Evolutionary conservation across 139 green algal genomes (phyloP).

Genomic region (Volvox africanus): DNA sequence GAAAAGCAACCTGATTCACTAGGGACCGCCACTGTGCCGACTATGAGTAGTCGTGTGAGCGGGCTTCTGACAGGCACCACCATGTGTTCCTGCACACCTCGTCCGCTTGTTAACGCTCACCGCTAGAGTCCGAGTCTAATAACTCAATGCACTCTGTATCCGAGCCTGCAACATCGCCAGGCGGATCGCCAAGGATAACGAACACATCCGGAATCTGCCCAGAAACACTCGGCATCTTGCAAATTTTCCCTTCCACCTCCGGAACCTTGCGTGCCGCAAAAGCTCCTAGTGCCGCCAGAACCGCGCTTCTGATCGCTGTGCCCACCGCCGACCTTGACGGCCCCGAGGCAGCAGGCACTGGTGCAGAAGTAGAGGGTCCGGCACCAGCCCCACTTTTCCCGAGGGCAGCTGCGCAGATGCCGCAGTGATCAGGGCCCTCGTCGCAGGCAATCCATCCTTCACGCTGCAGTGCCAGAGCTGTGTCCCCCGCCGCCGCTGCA

Average conservation of each 20-base stretch:
- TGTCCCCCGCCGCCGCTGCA: background rate
- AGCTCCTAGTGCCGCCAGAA: background rate
- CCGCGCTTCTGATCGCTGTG: background rate
- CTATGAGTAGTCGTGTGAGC: no score
- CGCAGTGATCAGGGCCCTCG: background rate
- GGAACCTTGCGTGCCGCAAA: background rate
- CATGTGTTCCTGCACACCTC: no score
- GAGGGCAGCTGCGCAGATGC: background rate
- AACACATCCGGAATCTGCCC: constrained; percentile 19
- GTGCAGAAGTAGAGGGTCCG: background rate
- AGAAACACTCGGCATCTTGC: constrained; percentile 18
- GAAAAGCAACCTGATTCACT: no score
- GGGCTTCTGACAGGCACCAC: no score
- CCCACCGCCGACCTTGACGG: background rate
- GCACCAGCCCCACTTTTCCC: background rate
- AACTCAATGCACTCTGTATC: background rate
- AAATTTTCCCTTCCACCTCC: background rate
- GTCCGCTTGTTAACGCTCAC: background rate
- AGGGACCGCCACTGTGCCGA: no score
- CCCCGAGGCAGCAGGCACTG: no score
- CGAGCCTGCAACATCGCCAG: background rate
- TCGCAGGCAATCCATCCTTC: background rate
- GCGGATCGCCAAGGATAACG: background rate
- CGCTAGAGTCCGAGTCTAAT: background rate
- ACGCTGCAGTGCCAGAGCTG: background rate